A percentile compares a stretch with the other conserved stretches of the same genome.
phyloP scores from a whole-genome alignment of 2,329 filamentous ascomycete genomes.

The Penicillium sclerotigenum region DNA sequence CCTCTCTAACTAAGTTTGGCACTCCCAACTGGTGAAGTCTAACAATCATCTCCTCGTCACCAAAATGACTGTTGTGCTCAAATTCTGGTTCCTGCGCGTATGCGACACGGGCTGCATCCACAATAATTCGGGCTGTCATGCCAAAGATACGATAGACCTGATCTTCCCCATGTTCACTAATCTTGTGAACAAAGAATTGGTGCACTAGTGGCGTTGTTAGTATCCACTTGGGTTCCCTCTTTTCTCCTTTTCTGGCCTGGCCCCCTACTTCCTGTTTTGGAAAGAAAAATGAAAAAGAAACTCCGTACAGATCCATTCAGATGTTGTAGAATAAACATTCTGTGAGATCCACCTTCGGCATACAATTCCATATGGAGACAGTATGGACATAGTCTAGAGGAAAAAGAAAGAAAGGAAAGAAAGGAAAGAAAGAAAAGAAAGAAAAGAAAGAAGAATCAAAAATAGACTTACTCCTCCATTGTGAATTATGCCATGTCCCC shows the following conservation, averaged over 20 bases:
- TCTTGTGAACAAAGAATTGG: slow-evolving; percentile 78
- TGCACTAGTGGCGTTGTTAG: slow-evolving; percentile 57
- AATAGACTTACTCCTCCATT: slow-evolving; percentile 60
- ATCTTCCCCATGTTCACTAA: slow-evolving; percentile 24
- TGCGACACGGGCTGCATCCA: slow-evolving; percentile 81
- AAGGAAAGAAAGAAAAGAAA: background rate
- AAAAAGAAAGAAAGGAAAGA: background rate
- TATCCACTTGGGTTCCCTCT: background rate
- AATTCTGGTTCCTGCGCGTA: slow-evolving; percentile 82
- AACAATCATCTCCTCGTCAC: slow-evolving; percentile 64
- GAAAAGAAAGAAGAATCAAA: background rate
- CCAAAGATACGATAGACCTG: slow-evolving; percentile 82
- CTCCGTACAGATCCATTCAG: too few relatives aligned
- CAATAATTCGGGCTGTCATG: slow-evolving; percentile 87
- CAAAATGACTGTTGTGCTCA: slow-evolving; percentile 65
- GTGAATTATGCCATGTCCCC: slow-evolving; percentile 71
- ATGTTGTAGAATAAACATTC: background rate
- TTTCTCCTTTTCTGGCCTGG: background rate
- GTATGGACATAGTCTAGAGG: background rate
- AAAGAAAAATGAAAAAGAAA: background rate
- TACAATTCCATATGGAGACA: background rate
- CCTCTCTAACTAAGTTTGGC: slow-evolving; percentile 42
- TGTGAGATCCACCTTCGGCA: background rate
- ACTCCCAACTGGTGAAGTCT: slow-evolving; percentile 56
- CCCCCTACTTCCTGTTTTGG: slow-evolving; percentile 4